Percentiles rank a stretch among this genome's conserved stretches.
phyloP scores from a whole-genome alignment of 805 yeast genomes.

The Candida dajiaensis region DNA sequence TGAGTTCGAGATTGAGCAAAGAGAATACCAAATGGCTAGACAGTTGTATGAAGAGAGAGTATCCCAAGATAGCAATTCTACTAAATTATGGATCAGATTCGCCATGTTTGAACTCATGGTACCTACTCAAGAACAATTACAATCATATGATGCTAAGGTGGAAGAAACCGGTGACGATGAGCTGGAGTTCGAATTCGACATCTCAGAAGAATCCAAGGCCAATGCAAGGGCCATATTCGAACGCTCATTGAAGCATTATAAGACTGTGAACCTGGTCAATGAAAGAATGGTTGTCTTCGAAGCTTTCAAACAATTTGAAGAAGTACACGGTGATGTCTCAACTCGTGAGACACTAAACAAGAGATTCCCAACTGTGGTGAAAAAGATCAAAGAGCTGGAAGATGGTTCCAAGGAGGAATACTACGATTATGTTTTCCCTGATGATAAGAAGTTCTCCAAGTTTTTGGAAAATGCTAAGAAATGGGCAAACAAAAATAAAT shows the following conservation, averaged over 20 bases:
- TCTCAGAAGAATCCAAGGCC: slow-evolving; percentile 43
- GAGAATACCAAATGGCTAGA: slow-evolving; percentile 52
- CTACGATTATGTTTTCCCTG: slow-evolving; percentile 62
- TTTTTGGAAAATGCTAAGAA: slow-evolving; percentile 42
- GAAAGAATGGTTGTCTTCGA: slow-evolving; percentile 50
- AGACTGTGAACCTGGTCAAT: slow-evolving; percentile 29
- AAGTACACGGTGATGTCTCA: slow-evolving; percentile 46
- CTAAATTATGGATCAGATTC: slow-evolving; percentile 52
- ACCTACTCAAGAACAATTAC: slow-evolving; percentile 50
- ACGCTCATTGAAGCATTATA: slow-evolving; percentile 43
- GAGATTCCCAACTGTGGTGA: slow-evolving; percentile 51
- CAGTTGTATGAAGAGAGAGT: slow-evolving; percentile 38
- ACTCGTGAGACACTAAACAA: slow-evolving; percentile 30
- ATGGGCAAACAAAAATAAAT: slow-evolving; percentile 34
- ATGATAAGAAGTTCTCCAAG: slow-evolving; percentile 38
- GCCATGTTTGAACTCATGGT: slow-evolving; percentile 69
- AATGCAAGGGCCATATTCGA: slow-evolving; percentile 53
- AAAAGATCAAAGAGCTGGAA: slow-evolving; percentile 33
- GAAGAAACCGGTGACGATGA: slow-evolving; percentile 34
- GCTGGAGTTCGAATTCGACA: slow-evolving; percentile 40
- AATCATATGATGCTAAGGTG: slow-evolving; percentile 23
- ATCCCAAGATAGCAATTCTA: slow-evolving; percentile 25
- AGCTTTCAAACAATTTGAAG: slow-evolving; percentile 61
- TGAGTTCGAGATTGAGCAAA: slow-evolving; percentile 56
- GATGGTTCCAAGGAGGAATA: slow-evolving; percentile 49